Conservation (phyloP, 2,329 filamentous ascomycete genomes). For the Sporothrix pallida region DNA sequence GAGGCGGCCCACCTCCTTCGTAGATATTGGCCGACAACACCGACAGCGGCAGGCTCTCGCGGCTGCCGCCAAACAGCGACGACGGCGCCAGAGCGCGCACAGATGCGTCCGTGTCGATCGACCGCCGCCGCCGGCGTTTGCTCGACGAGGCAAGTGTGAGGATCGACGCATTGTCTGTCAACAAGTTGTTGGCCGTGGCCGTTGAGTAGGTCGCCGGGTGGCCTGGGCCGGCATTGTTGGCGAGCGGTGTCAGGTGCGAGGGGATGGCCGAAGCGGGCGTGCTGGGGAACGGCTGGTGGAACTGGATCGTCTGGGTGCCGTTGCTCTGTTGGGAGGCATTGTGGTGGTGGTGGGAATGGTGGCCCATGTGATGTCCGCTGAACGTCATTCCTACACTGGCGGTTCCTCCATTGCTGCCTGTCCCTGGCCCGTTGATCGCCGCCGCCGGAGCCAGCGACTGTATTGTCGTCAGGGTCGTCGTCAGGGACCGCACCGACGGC, state of each 20-base stretch:
- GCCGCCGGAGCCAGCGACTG: slow-evolving; percentile 70
- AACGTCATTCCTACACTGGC: slow-evolving; percentile 29
- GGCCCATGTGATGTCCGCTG: slow-evolving; percentile 45
- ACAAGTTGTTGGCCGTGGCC: slow-evolving; percentile 80
- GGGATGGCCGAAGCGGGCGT: slow-evolving; percentile 75
- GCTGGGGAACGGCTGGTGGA: slow-evolving; percentile 69
- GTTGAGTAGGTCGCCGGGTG: slow-evolving; percentile 74
- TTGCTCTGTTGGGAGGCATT: slow-evolving; percentile 48
- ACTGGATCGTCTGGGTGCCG: slow-evolving; percentile 61
- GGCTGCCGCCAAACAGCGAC: slow-evolving; percentile 80
- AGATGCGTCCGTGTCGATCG: slow-evolving; percentile 84
- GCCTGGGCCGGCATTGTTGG: slow-evolving; percentile 42
- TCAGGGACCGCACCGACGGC: slow-evolving; percentile 78
- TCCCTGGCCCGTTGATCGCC: slow-evolving; percentile 44
- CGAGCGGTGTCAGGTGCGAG: slow-evolving; percentile 65
- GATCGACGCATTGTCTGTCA: slow-evolving; percentile 86
- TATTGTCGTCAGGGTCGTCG: slow-evolving; percentile 84
- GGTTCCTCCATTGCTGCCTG: background rate
- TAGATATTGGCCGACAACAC: slow-evolving; percentile 76
- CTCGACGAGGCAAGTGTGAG: slow-evolving; percentile 83
- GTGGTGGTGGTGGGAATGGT: slow-evolving; percentile 42
- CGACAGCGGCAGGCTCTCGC: slow-evolving; percentile 78
- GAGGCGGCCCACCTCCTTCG: slow-evolving; percentile 35
- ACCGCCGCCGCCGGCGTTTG: slow-evolving; percentile 76
- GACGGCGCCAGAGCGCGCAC: slow-evolving; percentile 83